Evolutionary conservation across 331 rosid species (phyloP), one percentile per base, ranked within the genome.

Genomic region (Pyrus hybrid): DNA sequence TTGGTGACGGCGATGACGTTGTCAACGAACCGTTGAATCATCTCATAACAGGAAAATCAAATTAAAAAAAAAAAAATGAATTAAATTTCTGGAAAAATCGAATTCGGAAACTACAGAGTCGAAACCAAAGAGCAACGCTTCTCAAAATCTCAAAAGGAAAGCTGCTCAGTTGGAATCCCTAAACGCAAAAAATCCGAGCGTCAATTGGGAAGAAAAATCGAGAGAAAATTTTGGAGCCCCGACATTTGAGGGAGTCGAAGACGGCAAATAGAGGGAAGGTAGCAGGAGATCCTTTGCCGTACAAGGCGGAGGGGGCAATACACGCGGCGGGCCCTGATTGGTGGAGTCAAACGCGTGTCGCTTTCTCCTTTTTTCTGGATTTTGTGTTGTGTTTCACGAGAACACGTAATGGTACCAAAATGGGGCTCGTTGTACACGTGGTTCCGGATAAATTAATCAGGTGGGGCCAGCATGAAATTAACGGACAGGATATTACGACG

Each of bases 11-110:
- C 97, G 63, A 93, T 88, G 71, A 71, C 80, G 68, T 79, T 83
- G 83, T 90, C 97, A 62, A 88, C 91, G 75, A 86, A 80, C 14
- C 87, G 86, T 73, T 87, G 91, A 79, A 93, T 87, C 87, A 86
- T 86, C 33, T 83, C 62, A 74, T 1, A 62, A 7, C 62, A 67
- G 58, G 7, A 7, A 0, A 18, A 71, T 47, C 11, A 32, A 54
- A 51, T 14, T 73, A 5, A 3, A 28, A 33, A n/a, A 26, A 3
- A 29, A 30, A 43, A 43, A 3, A 4, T 22, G 32, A 35, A 11
- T n/a, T 33, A 60, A 43, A 35, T 73, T 4, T 21, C 2, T 2
- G 13, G 13, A 62, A 43, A 35, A 25, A 7, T 73, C 37, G 60
- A 41, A 71, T 21, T 45, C 21, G 58, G 45, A 67, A 29, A 66